Base-by-base conservation (phyloP, 108 stramenopile species). In the Aureococcus anophagefferens region DNA sequence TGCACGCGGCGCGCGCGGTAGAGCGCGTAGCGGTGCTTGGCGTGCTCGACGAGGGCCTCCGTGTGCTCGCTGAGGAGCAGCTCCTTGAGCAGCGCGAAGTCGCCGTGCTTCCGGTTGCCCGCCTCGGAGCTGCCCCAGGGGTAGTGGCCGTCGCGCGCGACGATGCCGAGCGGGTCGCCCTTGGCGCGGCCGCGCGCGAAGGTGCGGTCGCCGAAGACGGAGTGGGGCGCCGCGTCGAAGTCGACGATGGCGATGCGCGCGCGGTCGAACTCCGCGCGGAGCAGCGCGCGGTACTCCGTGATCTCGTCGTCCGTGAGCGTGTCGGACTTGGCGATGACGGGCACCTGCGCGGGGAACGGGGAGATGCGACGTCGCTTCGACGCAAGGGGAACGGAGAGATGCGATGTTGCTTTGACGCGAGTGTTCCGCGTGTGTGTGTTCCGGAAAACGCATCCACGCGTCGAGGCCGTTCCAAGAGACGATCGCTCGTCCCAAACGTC, bases 311-410 rank as follows among this genome's bases (percentile, higher is more conserved):
- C 65, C 29, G 78, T 79, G 64, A 79, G 51, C 30, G 78, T 79
- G 59, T 79, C 78, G n/a, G 78, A 68, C 78, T 79, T 79, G 74
- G 78, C 78, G 59, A 79, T 75, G 44, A 79, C 68, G n/a, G n/a
- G n/a, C n/a, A n/a, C n/a, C n/a, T n/a, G n/a, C n/a, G n/a, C n/a
- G n/a, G n/a, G n/a, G n/a, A n/a, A n/a, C n/a, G n/a, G n/a, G n/a
- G n/a, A n/a, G n/a, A n/a, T n/a, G n/a, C n/a, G n/a, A n/a, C n/a
- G n/a, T n/a, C n/a, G n/a, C n/a, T n/a, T n/a, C n/a, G n/a, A n/a
- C n/a, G n/a, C n/a, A n/a, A n/a, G n/a, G n/a, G n/a, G n/a, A n/a
- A n/a, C n/a, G n/a, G n/a, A n/a, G n/a, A n/a, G n/a, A n/a, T n/a
- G n/a, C n/a, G n/a, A n/a, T n/a, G n/a, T n/a, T n/a, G n/a, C n/a